These are phyloP conservation scores for Quercus dentata DNA, from an alignment of 306 rosid species.

Conservation along the genomic window DNA sequence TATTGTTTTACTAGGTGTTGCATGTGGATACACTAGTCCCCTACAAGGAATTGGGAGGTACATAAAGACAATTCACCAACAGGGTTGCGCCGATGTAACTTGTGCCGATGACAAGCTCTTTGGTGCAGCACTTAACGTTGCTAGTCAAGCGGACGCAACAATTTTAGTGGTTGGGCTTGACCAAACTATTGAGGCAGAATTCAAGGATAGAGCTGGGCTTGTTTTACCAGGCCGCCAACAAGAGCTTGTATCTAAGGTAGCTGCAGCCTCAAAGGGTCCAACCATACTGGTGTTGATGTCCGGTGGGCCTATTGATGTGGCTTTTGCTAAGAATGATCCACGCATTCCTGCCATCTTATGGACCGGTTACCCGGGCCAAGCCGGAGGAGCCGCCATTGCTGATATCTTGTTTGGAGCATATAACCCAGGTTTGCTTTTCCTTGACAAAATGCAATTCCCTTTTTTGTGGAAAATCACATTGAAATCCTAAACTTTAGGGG, in stretches of 20 bases:
- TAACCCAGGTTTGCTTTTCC: constrained; percentile 50
- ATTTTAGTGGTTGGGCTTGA: constrained; percentile 74
- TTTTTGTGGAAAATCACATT: too few relatives aligned
- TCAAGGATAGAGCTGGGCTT: constrained; percentile 48
- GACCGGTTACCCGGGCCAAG: constrained; percentile 95
- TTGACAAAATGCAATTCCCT: too few relatives aligned
- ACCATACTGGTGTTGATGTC: constrained; percentile 73
- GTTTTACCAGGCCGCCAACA: constrained; percentile 80
- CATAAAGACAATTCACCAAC: constrained; percentile 39
- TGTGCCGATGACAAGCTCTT: constrained; percentile 47
- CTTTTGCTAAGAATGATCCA: constrained; percentile 61
- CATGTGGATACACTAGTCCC: constrained; percentile 75
- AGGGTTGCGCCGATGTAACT: constrained; percentile 60
- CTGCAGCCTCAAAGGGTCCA: constrained; percentile 75
- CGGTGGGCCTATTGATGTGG: constrained; percentile 77
- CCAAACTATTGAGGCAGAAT: constrained; percentile 87
- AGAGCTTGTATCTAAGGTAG: constrained; percentile 66
- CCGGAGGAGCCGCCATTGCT: constrained; percentile 86
- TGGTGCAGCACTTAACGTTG: constrained; percentile 50
- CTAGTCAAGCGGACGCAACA: constrained; percentile 67
- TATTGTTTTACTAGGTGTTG: constrained; percentile 44
- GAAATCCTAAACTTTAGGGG: too few relatives aligned
- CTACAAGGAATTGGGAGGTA: constrained; percentile 70
- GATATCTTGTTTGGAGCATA: constrained; percentile 58
- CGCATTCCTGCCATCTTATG: constrained; percentile 54